Percentiles rank a stretch among this genome's conserved stretches.
Evolutionary conservation across 2,329 filamentous ascomycete genomes (phyloP).

Genomic region (Chrysoporthe puriensis): DNA sequence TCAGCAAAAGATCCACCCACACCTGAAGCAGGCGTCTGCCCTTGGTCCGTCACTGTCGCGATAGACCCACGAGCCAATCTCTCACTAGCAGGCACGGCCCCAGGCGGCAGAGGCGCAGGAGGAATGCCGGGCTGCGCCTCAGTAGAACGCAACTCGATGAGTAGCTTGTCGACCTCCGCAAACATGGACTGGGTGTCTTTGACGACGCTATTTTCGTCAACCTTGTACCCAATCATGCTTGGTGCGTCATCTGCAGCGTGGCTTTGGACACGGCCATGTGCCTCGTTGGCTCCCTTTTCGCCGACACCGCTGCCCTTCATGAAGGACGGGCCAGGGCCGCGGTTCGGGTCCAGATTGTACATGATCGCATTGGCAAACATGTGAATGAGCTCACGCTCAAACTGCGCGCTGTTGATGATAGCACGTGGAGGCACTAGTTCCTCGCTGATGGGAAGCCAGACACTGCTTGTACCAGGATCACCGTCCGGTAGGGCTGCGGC

Average conservation of each 20-base stretch:
- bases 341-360: constrained; percentile 87
- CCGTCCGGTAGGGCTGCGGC: constrained; percentile 64
- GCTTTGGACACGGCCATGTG: constrained; percentile 36
- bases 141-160: constrained; percentile 75
- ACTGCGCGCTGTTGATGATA: constrained; percentile 90
- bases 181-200: constrained; percentile 90
- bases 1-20: constrained; percentile 17
- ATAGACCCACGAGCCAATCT: constrained; percentile 25
- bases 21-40: constrained; percentile 26
- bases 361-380: constrained; percentile 99
- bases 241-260: constrained; percentile 41
- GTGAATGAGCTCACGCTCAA: constrained; percentile 90
- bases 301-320: constrained; percentile 45
- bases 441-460: constrained; percentile 70
- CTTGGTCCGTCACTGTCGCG: constrained; percentile 12
- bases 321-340: constrained; percentile 69
- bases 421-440: constrained; percentile 84
- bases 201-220: constrained; percentile 84
- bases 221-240: constrained; percentile 61
- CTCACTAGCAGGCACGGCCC: constrained; percentile 29
- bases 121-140: constrained; percentile 59
- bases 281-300: constrained; percentile 41
- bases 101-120: constrained; percentile 35
- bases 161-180: constrained; percentile 78
- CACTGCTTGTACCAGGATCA: constrained; percentile 58